phyloP scores from a whole-genome alignment of 768 basidiomycete genomes.

The Pholiota microspora region DNA sequence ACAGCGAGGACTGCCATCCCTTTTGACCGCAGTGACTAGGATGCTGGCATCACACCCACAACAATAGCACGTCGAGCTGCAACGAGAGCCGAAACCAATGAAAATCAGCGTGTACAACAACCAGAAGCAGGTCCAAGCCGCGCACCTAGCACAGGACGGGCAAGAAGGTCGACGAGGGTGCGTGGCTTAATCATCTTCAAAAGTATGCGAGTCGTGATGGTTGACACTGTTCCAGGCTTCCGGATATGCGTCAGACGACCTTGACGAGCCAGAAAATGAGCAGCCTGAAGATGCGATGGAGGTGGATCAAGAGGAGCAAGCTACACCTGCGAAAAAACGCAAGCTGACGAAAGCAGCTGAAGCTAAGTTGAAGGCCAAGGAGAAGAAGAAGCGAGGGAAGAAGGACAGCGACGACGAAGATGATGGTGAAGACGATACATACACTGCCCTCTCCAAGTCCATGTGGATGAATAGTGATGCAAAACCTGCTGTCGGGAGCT shows the following conservation, averaged over 20 bases:
- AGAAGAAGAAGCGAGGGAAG: slow-evolving; percentile 41
- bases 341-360: slow-evolving; percentile 49
- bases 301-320: slow-evolving; percentile 20
- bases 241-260: slow-evolving; percentile 71
- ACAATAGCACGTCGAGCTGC: slow-evolving; percentile 41
- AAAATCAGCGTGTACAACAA: slow-evolving; percentile 23
- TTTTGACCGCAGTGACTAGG: slow-evolving; percentile 24
- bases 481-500: slow-evolving; percentile 75
- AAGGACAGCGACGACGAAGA: slow-evolving; percentile 46
- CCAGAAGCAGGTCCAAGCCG: slow-evolving; percentile 47
- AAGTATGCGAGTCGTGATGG: not conserved
- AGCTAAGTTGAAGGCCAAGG: slow-evolving; percentile 40
- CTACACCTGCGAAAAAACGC: slow-evolving; percentile 50
- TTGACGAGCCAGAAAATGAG: slow-evolving; percentile 55
- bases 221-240: slow-evolving; percentile 21
- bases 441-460: slow-evolving; percentile 59
- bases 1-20: not conserved
- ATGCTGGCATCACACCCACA: slow-evolving; percentile 45
- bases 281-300: slow-evolving; percentile 20
- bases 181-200: slow-evolving; percentile 5
- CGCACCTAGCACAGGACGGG: slow-evolving; percentile 11
- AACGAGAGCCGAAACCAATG: slow-evolving; percentile 21
- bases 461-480: slow-evolving; percentile 32
- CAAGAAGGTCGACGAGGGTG: slow-evolving; percentile 23
- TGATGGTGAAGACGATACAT: slow-evolving; percentile 61